Base-by-base conservation (phyloP, 495 filamentous ascomycete genomes). In the Penicillium goetzii region DNA sequence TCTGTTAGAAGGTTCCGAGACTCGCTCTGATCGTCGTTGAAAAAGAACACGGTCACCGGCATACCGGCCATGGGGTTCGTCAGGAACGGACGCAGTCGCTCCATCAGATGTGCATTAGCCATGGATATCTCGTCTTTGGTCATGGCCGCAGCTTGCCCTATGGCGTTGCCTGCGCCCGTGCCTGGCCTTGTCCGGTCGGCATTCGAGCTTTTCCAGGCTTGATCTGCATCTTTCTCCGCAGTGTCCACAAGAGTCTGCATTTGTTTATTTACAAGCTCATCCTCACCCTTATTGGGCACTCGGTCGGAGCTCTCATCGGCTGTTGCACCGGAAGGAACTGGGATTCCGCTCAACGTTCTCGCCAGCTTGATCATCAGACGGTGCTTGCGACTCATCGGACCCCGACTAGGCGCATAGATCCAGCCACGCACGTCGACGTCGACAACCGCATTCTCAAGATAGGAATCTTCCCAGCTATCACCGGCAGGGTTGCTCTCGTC, bases 361-460 rank as follows among this genome's bases (percentile, higher is more conserved):
- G 93, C 92, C 2, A 97, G 76, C 3, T 92, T 91, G 59, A 98
- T 83, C 68, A 96, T 78, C 62, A 97, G 77, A 26, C 95, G 86
- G 64, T 97, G 93, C 74, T 93, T 92, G 53, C 93, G 81, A 38
- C 85, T 92, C 87, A 97, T 88, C n/a, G 90, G 92, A 0, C 92
- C 92, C 69, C 83, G 84, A 65, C 92, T 90, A 19, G 95, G 95
- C 60, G 87, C 82, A 69, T 94, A 97, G 50, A 97, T 84, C 95
- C 96, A 99, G 23, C 95, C 95, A 58, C 93, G 85, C 17, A 98
- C 90, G 74, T 99, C 94, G 3, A 97, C 92, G 19, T 76, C 92
- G 4, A 97, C 91, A 17, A 97, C 78, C 14, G 92, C 90, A 69
- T 89, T 89, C 59, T 91, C 89, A 47, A 91, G 87, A 71, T 92